phyloP scores from a whole-genome alignment of 1,284 basidiomycete species.

The Thelephora terrestris region DNA sequence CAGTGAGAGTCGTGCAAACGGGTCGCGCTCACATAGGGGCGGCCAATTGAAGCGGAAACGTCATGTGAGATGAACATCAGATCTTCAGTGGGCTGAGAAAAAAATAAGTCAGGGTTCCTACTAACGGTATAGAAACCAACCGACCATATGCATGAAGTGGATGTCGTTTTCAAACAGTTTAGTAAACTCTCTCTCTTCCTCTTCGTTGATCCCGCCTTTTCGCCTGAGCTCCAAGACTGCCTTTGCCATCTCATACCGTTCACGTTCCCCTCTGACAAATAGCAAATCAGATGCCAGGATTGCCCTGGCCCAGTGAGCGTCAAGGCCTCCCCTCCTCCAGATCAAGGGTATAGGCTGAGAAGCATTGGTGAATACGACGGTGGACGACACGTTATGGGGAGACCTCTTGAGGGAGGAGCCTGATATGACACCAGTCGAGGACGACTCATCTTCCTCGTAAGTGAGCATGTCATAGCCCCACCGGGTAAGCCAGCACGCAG shows the following conservation, averaged over 20 bases:
- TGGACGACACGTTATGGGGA: background rate
- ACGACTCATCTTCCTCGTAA: slow-evolving; percentile 42
- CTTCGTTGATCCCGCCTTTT: slow-evolving; percentile 33
- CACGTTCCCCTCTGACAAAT: slow-evolving; percentile 72
- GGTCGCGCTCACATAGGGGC: slow-evolving; percentile 57
- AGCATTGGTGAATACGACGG: slow-evolving; percentile 4
- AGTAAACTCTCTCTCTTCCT: slow-evolving; percentile 60
- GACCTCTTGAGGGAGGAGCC: background rate
- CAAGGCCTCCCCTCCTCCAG: slow-evolving; percentile 65
- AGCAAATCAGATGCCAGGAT: slow-evolving; percentile 73
- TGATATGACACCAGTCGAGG: background rate
- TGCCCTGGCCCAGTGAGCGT: slow-evolving; percentile 63
- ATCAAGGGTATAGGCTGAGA: slow-evolving; percentile 33
- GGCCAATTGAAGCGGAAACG: slow-evolving; percentile 57
- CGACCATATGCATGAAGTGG: slow-evolving; percentile 84
- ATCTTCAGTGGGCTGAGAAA: slow-evolving; percentile 60
- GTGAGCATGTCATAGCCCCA: slow-evolving; percentile 77
- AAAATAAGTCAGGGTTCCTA: background rate
- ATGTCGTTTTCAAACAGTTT: slow-evolving; percentile 72
- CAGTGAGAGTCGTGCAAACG: slow-evolving; percentile 73
- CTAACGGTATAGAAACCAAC: slow-evolving; percentile 11
- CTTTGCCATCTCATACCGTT: slow-evolving; percentile 73
- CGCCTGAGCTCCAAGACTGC: slow-evolving; percentile 68
- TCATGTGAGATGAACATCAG: slow-evolving; percentile 65
- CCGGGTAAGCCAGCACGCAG: slow-evolving; percentile 78